Conservation (phyloP, 768 basidiomycete species). For the Hygrocybe coccinea region DNA sequence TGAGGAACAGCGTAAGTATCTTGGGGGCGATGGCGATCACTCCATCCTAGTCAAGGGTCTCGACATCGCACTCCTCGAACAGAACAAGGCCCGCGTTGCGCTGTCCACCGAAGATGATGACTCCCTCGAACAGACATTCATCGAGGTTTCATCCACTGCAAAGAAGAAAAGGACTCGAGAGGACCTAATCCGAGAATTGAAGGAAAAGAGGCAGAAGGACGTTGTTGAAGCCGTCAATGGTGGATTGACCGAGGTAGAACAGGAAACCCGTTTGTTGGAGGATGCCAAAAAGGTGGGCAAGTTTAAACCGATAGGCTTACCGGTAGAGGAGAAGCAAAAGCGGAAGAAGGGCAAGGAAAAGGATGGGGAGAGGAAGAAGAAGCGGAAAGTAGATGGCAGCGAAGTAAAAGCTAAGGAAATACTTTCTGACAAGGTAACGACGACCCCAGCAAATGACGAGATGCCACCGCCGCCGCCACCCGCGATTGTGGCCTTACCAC, state of each 20-base stretch:
- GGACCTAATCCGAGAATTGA: slow-evolving; percentile 69
- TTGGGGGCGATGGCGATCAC: slow-evolving; percentile 83
- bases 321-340: slow-evolving; percentile 35
- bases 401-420: slow-evolving; percentile 20
- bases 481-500: background rate
- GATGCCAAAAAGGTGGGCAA: slow-evolving; percentile 47
- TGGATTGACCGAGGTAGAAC: slow-evolving; percentile 20
- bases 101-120: slow-evolving; percentile 70
- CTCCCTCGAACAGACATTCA: slow-evolving; percentile 71
- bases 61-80: slow-evolving; percentile 80
- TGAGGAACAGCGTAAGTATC: slow-evolving; percentile 67
- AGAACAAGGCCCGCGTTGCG: slow-evolving; percentile 65
- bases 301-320: slow-evolving; percentile 51
- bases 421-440: slow-evolving; percentile 11
- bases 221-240: slow-evolving; percentile 3
- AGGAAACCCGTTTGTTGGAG: slow-evolving; percentile 33
- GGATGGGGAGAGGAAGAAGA: slow-evolving; percentile 52
- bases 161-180: slow-evolving; percentile 72
- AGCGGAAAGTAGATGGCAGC: slow-evolving; percentile 40
- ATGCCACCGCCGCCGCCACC: slow-evolving; percentile 8
- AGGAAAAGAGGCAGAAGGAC: slow-evolving; percentile 49
- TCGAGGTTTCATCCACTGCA: slow-evolving; percentile 33
- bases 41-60: slow-evolving; percentile 87
- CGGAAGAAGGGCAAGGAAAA: slow-evolving; percentile 44
- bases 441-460: slow-evolving; percentile 18